Evolutionary conservation across 768 basidiomycete species (phyloP).

Genomic region (Lactarius vividus): DNA sequence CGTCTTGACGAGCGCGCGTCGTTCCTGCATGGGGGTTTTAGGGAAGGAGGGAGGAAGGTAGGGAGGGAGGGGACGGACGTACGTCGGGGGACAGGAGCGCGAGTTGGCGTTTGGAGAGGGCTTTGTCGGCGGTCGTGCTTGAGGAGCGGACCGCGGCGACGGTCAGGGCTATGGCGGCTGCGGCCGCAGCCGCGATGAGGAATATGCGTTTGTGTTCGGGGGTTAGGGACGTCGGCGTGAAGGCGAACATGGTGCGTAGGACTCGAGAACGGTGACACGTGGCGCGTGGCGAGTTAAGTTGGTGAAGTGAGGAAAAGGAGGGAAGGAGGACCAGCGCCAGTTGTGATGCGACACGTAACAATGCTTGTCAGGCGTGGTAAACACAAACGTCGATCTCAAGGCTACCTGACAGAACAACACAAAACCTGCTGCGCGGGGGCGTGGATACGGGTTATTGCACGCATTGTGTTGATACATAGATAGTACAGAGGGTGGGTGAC

Average conservation of each 20-base stretch:
- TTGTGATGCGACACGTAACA: not conserved
- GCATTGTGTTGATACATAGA: not conserved
- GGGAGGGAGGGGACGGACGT: not conserved
- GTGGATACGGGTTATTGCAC: not conserved
- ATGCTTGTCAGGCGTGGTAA: not conserved
- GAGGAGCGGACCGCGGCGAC: not conserved
- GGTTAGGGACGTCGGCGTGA: not conserved
- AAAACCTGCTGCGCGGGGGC: not conserved
- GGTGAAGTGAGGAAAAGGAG: not conserved
- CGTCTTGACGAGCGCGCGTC: constrained; percentile 53
- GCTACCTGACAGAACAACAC: not conserved
- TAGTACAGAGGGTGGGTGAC: not conserved
- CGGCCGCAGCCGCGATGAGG: not conserved
- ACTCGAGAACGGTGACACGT: too few relatives aligned
- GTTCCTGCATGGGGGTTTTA: constrained; percentile 46
- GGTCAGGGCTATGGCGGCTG: not conserved
- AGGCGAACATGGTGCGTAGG: not conserved
- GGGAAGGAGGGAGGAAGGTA: too few relatives aligned
- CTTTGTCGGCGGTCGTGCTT: not conserved
- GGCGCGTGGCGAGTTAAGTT: not conserved
- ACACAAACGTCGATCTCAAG: too few relatives aligned
- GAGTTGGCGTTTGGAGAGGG: not conserved
- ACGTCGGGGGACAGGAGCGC: not conserved
- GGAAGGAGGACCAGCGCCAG: not conserved
- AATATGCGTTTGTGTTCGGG: not conserved